Conservation (phyloP, 2,329 filamentous ascomycete species). For the Aureobasidium lini region DNA sequence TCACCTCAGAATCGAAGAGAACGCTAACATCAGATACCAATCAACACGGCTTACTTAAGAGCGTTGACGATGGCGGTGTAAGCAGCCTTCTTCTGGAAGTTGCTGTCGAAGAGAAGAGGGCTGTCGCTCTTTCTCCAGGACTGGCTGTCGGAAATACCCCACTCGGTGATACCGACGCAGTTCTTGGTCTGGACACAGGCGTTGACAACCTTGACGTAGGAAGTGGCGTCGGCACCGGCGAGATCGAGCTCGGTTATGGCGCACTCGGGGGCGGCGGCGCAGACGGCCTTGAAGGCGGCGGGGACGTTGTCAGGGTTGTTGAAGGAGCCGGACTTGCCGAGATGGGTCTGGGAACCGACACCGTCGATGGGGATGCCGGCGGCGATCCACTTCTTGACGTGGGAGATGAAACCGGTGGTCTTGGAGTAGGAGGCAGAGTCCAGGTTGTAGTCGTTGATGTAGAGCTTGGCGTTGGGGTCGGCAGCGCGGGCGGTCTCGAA, state of each 20-base stretch:
- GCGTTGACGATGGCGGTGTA: slow-evolving; percentile 26
- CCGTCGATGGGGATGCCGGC: slow-evolving; percentile 59
- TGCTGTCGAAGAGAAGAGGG: slow-evolving; percentile 37
- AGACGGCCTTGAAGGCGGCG: slow-evolving; percentile 47
- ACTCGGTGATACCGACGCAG: slow-evolving; percentile 61
- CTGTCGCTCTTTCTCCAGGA: slow-evolving; percentile 32
- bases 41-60: neutral
- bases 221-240: slow-evolving; percentile 44
- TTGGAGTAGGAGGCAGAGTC: slow-evolving; percentile 55
- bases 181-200: slow-evolving; percentile 52
- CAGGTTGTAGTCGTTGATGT: slow-evolving; percentile 65
- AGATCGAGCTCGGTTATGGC: slow-evolving; percentile 65
- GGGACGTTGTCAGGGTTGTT: slow-evolving; percentile 37
- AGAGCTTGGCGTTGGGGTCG: slow-evolving; percentile 61
- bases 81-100: slow-evolving; percentile 36
- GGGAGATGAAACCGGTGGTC: slow-evolving; percentile 45
- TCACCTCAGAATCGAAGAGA: neutral
- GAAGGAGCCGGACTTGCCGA: slow-evolving; percentile 28
- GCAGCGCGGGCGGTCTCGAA: slow-evolving; percentile 61
- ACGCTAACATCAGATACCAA: neutral
- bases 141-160: slow-evolving; percentile 42
- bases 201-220: slow-evolving; percentile 49
- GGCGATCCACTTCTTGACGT: slow-evolving; percentile 58
- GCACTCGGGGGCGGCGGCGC: slow-evolving; percentile 45
- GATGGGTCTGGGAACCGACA: slow-evolving; percentile 54